A percentile compares a stretch with the other conserved stretches of the same genome.
Evolutionary conservation across 768 basidiomycete genomes (phyloP).

Genomic region (Boletus vermiculosoides): DNA sequence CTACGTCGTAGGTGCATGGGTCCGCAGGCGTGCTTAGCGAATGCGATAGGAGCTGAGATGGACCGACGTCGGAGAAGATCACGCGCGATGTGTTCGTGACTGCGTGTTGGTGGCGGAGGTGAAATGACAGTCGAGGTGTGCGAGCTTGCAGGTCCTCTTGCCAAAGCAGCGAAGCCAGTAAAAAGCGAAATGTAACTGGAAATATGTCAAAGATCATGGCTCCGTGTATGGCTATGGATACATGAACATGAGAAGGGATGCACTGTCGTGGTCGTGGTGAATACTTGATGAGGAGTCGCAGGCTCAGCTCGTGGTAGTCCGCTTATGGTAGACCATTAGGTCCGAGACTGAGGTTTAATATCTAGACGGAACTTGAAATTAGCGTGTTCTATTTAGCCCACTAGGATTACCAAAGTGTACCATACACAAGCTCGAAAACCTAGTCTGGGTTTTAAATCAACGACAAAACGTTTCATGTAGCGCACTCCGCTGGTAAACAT

Average conservation of each 20-base stretch:
- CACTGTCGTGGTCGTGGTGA: not conserved
- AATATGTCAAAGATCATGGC: conserved; percentile 29
- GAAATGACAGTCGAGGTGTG: conserved; percentile 48
- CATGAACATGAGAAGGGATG: not conserved
- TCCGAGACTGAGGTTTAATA: no score
- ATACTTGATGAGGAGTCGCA: no score
- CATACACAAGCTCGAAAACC: no score
- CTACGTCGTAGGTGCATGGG: conserved; percentile 42
- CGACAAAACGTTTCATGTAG: no score
- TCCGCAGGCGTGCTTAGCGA: conserved; percentile 22
- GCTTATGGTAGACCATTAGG: no score
- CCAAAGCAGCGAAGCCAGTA: conserved; percentile 46
- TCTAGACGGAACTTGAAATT: no score
- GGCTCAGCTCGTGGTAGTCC: no score
- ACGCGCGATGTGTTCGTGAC: conserved; percentile 51
- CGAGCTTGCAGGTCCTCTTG: conserved; percentile 28
- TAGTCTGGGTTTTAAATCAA: no score
- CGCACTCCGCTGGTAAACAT: no score
- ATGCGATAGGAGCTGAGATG: conserved; percentile 31
- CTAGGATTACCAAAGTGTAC: no score
- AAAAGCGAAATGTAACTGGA: conserved; percentile 41
- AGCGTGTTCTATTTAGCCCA: no score
- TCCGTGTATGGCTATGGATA: not conserved
- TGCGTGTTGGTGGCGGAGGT: conserved; percentile 65
- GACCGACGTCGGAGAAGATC: conserved; percentile 54